A percentile compares a stretch with the other conserved stretches of the same genome.
Evolutionary conservation across 2,329 filamentous ascomycete genomes (phyloP).

Genomic region (Phyllosticta paracitricarpa): DNA sequence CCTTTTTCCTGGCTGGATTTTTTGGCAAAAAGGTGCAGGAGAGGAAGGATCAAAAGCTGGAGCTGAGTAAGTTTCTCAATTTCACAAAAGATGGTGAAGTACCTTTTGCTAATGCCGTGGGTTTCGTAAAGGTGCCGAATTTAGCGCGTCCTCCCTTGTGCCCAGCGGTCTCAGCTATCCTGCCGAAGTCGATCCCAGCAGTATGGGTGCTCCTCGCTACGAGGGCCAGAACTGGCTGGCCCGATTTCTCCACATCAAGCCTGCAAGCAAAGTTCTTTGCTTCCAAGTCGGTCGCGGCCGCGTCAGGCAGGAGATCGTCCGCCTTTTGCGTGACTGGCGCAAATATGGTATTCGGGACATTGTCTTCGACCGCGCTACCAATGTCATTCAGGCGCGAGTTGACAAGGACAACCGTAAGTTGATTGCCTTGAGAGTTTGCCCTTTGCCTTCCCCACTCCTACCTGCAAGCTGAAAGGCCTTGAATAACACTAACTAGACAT

Average conservation of each 20-base stretch:
- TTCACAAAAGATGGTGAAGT: too few species aligned
- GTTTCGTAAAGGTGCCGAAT: neutral
- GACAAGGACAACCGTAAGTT: conserved; percentile 67
- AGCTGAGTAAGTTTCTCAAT: conserved; percentile 4
- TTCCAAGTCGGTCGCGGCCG: conserved; percentile 62
- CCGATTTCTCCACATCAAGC: conserved; percentile 81
- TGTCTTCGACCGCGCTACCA: conserved; percentile 66
- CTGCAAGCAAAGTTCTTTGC: conserved; percentile 64
- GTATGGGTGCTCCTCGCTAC: conserved; percentile 16
- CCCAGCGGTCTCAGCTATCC: neutral
- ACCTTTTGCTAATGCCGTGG: neutral
- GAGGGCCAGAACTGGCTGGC: conserved; percentile 71
- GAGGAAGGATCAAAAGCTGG: conserved; percentile 29
- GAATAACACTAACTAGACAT: neutral
- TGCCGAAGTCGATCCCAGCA: neutral
- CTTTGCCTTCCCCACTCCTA: neutral
- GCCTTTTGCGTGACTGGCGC: conserved; percentile 68
- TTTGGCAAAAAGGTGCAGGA: conserved; percentile 41
- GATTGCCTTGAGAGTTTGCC: neutral
- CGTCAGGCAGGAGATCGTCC: conserved; percentile 66
- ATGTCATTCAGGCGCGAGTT: conserved; percentile 70
- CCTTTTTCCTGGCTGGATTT: conserved; percentile 42
- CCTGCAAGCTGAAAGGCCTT: neutral
- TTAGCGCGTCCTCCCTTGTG: neutral
- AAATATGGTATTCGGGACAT: conserved; percentile 73